Conservation (phyloP, 331 rosid species). For the Dryas integrifolia region DNA sequence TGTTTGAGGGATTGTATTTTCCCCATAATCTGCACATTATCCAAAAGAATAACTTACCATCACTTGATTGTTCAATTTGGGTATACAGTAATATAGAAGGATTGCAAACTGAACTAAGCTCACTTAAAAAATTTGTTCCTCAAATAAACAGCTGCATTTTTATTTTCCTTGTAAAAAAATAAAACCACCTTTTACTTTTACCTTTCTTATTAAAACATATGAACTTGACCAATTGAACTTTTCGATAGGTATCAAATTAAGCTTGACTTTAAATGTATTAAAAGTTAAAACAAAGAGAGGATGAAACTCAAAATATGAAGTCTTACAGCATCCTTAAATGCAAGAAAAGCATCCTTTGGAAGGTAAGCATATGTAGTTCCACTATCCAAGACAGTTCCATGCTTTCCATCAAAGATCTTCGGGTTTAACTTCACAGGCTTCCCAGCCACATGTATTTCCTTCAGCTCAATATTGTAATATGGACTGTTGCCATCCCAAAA, state of each 20-base stretch:
- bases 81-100: background rate
- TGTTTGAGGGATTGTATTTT: conserved; percentile 35
- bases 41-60: background rate
- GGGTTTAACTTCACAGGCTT: conserved; percentile 43
- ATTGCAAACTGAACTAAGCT: background rate
- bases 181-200: background rate
- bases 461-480: conserved; percentile 50
- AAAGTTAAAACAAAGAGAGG: background rate
- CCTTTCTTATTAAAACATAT: background rate
- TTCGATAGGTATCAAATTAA: too few species aligned
- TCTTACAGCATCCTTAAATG: conserved; percentile 42
- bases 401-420: conserved; percentile 38
- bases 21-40: conserved; percentile 35
- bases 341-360: conserved; percentile 43
- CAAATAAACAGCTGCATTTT: background rate
- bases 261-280: background rate
- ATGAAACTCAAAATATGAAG: conserved; percentile 10
- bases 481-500: conserved; percentile 48
- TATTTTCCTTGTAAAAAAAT: background rate
- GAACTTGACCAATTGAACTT: background rate
- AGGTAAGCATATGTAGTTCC: conserved; percentile 59
- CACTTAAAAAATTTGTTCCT: background rate
- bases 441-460: conserved; percentile 47
- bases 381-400: conserved; percentile 57
- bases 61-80: conserved; percentile 14